Evolutionary conservation across 257 asterid species (phyloP).

Genomic region (Solanum piurae): DNA sequence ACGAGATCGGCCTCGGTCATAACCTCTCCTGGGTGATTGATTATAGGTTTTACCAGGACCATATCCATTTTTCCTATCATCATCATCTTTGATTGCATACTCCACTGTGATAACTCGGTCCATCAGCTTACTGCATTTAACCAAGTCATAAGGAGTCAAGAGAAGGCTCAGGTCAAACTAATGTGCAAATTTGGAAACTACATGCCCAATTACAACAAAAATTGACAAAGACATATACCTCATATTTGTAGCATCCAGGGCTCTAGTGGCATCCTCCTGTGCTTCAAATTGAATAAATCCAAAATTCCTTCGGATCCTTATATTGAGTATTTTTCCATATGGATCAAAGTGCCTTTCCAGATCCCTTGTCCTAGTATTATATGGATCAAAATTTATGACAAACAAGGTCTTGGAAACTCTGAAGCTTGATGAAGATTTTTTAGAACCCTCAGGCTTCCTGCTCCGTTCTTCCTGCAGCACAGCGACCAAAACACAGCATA

Average conservation of each 20-base stretch:
- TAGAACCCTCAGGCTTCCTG: slow-evolving; percentile 41
- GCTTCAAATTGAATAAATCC: slow-evolving; percentile 68
- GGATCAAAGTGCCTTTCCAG: slow-evolving; percentile 75
- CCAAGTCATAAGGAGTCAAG: background rate
- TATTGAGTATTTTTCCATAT: slow-evolving; percentile 56
- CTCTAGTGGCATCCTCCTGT: slow-evolving; percentile 68
- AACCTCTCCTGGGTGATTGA: slow-evolving; percentile 55
- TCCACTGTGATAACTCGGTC: slow-evolving; percentile 72
- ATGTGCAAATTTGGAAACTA: background rate
- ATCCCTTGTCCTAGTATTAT: slow-evolving; percentile 57
- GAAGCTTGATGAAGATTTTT: slow-evolving; percentile 32
- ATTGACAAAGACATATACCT: slow-evolving; percentile 25
- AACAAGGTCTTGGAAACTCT: slow-evolving; percentile 66
- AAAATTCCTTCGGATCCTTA: slow-evolving; percentile 70
- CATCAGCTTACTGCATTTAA: slow-evolving; percentile 49
- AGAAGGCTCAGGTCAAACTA: background rate
- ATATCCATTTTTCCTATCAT: slow-evolving; percentile 44
- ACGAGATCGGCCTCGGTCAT: slow-evolving; percentile 46
- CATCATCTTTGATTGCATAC: slow-evolving; percentile 66
- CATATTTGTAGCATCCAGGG: slow-evolving; percentile 69
- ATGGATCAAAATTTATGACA: slow-evolving; percentile 78
- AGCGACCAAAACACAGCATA: background rate
- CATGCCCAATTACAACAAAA: background rate
- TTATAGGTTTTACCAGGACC: slow-evolving; percentile 57
- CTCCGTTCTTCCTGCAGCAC: slow-evolving; percentile 60